These are phyloP conservation scores for Adansonia madagascariensis DNA, from an alignment of 441 rosid genomes.

Conservation along the genomic window DNA sequence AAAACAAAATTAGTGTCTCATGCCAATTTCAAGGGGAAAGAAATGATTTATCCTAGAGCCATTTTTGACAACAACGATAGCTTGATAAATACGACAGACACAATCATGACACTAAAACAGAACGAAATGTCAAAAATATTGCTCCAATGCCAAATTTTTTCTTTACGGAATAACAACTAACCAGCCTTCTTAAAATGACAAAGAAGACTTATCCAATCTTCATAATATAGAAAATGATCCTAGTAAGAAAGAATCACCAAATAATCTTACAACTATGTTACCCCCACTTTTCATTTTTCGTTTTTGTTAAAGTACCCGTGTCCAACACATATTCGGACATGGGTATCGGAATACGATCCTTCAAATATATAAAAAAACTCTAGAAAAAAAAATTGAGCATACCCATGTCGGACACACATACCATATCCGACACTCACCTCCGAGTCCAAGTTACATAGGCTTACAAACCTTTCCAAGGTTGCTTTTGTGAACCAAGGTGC, in stretches of 20 bases:
- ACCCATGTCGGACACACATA: too few relatives aligned
- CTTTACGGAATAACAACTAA: neutral
- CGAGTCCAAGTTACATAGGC: too few relatives aligned
- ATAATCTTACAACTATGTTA: too few relatives aligned
- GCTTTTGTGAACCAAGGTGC: constrained; percentile 88
- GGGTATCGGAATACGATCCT: too few relatives aligned
- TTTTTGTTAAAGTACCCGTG: too few relatives aligned
- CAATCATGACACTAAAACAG: neutral
- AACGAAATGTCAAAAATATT: neutral
- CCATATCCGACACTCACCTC: too few relatives aligned
- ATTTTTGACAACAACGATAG: neutral
- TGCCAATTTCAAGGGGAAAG: neutral
- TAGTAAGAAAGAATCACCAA: too few relatives aligned
- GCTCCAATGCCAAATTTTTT: neutral
- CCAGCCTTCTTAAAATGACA: neutral
- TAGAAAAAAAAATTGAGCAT: too few relatives aligned
- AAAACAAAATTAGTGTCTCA: constrained; percentile 21
- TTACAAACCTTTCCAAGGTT: constrained; percentile 72
- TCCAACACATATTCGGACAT: too few relatives aligned
- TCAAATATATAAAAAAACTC: too few relatives aligned
- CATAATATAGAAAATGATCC: neutral
- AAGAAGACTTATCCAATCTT: neutral
- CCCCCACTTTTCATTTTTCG: too few relatives aligned
- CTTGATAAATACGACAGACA: neutral
- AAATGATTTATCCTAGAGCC: neutral